Base-by-base conservation (phyloP, 306 rosid species). In the Trifolium fragiferum region DNA sequence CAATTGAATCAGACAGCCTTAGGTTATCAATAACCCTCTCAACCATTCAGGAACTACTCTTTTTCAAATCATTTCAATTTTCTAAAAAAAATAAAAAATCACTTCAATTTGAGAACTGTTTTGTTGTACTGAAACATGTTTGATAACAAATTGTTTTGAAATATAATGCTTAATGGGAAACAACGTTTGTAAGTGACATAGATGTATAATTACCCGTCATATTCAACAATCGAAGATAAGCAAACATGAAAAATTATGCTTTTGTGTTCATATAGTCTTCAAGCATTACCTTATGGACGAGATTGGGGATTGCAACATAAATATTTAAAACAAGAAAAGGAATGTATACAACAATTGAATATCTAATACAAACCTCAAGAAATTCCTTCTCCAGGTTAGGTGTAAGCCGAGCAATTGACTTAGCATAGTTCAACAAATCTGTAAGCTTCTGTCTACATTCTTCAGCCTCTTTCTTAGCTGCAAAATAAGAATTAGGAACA, bases 351-450 rank as follows among this genome's bases (percentile, higher is more conserved):
- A 20, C 32, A 57, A 37, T 68, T 16, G 44, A 68, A 57, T 71
- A 61, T 44, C 65, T 18, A 57, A 37, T 20, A 82, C 86, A 76
- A 77, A 93, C 98, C 98, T 94, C 86, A 38, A 90, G 89, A 88
- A 94, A 94, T 80, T 83, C 90, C 84, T 82, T 88, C 86, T 88
- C 85, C 15, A 91, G 86, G 27, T 84, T 89, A 10, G 93, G 84
- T 60, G 98, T 94, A 75, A 94, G 84, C 35, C 63, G 80, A 2
- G 91, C 96, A 79, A 91, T 63, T 32, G 94, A 91, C 68, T 91
- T 92, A 12, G 98, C 98, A 71, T 67, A 59, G 82, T 80, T 90
- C 79, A 87, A 84, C 68, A 84, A 83, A 23, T 57, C 85, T 55
- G 75, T 68, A 30, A 94, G 96, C 78, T 82, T 83, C 78, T 81